A percentile compares a stretch with the other conserved stretches of the same genome.
These are phyloP conservation scores for Vigna angularis DNA, from an alignment of 306 rosid species.

Conservation along the genomic window DNA sequence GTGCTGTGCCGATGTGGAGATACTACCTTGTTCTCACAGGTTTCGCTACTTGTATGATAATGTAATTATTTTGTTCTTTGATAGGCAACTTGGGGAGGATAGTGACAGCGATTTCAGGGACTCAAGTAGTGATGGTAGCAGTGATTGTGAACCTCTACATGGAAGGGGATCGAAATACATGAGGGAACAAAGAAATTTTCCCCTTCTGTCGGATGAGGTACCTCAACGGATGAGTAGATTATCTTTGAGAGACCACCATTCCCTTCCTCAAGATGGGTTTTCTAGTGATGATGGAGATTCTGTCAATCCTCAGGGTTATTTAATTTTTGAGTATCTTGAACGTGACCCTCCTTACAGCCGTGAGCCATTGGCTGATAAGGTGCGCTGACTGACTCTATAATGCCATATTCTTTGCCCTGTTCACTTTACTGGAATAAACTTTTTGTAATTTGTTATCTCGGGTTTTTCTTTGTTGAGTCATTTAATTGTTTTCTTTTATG, in stretches of 20 bases:
- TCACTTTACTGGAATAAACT: neutral
- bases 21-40: neutral
- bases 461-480: constrained; percentile 6
- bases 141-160: constrained; percentile 77
- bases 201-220: constrained; percentile 51
- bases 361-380: constrained; percentile 96
- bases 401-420: constrained; percentile 8
- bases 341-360: constrained; percentile 79
- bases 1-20: neutral
- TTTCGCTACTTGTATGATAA: constrained; percentile 1
- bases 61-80: constrained; percentile 37
- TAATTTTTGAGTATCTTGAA: constrained; percentile 83
- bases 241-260: constrained; percentile 65
- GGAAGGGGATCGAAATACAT: constrained; percentile 54
- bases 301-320: constrained; percentile 64
- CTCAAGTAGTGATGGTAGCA: constrained; percentile 89
- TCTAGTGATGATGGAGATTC: constrained; percentile 90
- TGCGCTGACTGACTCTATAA: constrained; percentile 29
- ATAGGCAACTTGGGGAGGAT: constrained; percentile 80
- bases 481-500: constrained; percentile 40
- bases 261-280: constrained; percentile 66
- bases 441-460: neutral
- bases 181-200: constrained; percentile 59
- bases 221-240: constrained; percentile 60
- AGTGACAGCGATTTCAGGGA: constrained; percentile 89